Base-by-base conservation (phyloP, 768 basidiomycete genomes). In the Boletus rubroflammeus region DNA sequence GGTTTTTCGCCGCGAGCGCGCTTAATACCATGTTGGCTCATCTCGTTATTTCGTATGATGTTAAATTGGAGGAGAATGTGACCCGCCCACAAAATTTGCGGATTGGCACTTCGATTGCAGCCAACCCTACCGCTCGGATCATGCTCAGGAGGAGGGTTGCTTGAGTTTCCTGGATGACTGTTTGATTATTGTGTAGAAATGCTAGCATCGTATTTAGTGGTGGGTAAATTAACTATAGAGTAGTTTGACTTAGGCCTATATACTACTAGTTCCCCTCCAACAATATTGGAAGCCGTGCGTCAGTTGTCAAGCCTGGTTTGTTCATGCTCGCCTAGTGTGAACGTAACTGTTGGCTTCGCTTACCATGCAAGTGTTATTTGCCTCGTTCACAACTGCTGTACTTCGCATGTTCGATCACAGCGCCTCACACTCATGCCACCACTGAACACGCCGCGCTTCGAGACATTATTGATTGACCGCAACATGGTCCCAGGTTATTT, bases 1-100 rank as follows among this genome's bases (percentile, higher is more conserved):
- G 60, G 11, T 62, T 62, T 47, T 52, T 62, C 2, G 57, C 52
- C 0, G 44, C 39, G 1, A 44, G 2, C 35, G 13, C 9, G n/a
- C 36, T 62, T 10, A 62, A 59, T 14, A 51, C 54, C 1, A 56
- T 65, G 58, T 15, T 65, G 17, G 63, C 63, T 2, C 50, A 56
- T 32, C 0, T 65, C 2, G 39, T 65, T n/a, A 3, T 50, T 1
- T 42, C 60, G 3, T 65, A 65, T 26, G 63, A 65, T 9, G 4
- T 65, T 23, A 59, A 62, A 28, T 26, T 64, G 19, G 61, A 53
- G 17, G 52, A 56, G 2, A 36, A 43, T 1, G n/a, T n/a, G 15
- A 14, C 41, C 5, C 36, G 45, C 5, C 55, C 62, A 19, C 38
- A 11, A 9, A 51, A 51, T 32, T 17, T 49, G 8, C 47, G 4